Conservation (phyloP, 2,329 filamentous ascomycete species). For the Ceratocystis diversiconidia region DNA sequence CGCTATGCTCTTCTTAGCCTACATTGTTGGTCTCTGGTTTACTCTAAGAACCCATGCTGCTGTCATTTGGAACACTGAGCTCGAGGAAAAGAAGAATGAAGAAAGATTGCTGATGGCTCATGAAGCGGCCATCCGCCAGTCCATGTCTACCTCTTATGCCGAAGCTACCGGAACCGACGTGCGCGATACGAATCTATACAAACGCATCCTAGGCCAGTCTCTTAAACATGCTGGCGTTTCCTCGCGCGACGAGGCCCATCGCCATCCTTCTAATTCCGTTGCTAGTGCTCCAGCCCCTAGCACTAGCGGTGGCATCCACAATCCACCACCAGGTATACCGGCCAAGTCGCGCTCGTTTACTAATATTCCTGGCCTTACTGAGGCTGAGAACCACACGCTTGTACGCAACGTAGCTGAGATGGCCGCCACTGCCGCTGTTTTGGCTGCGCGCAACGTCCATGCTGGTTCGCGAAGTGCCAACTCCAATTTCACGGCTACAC, state of each 20-base stretch:
- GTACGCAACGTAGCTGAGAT: constrained; percentile 85
- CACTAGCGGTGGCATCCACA: constrained; percentile 25
- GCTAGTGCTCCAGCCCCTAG: constrained; percentile 26
- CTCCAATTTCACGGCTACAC: not conserved
- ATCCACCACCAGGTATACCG: constrained; percentile 30
- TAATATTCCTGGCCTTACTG: constrained; percentile 56
- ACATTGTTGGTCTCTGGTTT: constrained; percentile 87
- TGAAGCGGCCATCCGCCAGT: constrained; percentile 9
- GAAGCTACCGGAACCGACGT: constrained; percentile 52
- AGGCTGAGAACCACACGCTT: constrained; percentile 67
- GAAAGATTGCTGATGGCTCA: constrained; percentile 27
- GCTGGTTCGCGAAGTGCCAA: not conserved
- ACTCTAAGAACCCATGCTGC: constrained; percentile 91
- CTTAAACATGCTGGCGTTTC: constrained; percentile 57
- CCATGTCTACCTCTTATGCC: constrained; percentile 23
- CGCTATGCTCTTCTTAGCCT: constrained; percentile 74
- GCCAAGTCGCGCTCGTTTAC: constrained; percentile 31
- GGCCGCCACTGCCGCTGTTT: constrained; percentile 76
- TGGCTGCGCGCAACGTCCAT: constrained; percentile 64
- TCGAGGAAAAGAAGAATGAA: constrained; percentile 59
- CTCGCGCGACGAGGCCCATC: constrained; percentile 33
- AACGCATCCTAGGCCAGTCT: constrained; percentile 82
- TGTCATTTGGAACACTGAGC: constrained; percentile 85
- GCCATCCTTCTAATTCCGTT: constrained; percentile 27
- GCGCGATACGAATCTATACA: constrained; percentile 78